Percentiles rank a stretch among this genome's conserved stretches.
phyloP scores from a whole-genome alignment of 352 stramenopile species.

The Phytophthora foliorum region DNA sequence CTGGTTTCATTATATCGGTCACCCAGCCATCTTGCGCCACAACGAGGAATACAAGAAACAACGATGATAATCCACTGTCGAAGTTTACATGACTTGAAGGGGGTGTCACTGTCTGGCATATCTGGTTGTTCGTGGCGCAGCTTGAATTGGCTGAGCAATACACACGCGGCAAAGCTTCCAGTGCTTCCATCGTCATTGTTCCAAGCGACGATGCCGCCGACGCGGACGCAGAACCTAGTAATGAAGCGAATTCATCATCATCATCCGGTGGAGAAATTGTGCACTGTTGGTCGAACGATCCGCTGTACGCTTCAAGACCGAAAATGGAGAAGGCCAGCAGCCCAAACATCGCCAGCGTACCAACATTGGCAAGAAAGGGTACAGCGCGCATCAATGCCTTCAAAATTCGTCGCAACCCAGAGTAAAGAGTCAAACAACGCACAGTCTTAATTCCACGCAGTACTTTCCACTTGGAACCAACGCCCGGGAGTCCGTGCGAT shows the following conservation, averaged over 20 bases:
- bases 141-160: constrained; percentile 61
- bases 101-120: constrained; percentile 43
- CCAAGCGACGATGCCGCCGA: constrained; percentile 22
- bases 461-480: constrained; percentile 49
- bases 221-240: constrained; percentile 13
- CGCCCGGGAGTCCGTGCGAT: constrained; percentile 43
- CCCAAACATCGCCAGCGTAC: constrained; percentile 77
- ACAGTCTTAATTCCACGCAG: constrained; percentile 76
- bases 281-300: constrained; percentile 66
- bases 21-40: constrained; percentile 85
- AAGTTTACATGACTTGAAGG: constrained; percentile 75
- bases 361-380: constrained; percentile 82
- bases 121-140: constrained; percentile 46
- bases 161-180: constrained; percentile 53
- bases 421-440: constrained; percentile 71
- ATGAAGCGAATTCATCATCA: not conserved
- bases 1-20: constrained; percentile 81
- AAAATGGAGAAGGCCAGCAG: constrained; percentile 86
- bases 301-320: constrained; percentile 71
- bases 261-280: constrained; percentile 18
- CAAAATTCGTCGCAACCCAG: constrained; percentile 72
- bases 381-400: constrained; percentile 71
- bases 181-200: constrained; percentile 27
- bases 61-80: constrained; percentile 67
- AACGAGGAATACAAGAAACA: constrained; percentile 86